Percentiles rank a stretch among this genome's conserved stretches.
phyloP scores from a whole-genome alignment of 2,329 filamentous ascomycete species.

The Graphiopsis chlorocephala region DNA sequence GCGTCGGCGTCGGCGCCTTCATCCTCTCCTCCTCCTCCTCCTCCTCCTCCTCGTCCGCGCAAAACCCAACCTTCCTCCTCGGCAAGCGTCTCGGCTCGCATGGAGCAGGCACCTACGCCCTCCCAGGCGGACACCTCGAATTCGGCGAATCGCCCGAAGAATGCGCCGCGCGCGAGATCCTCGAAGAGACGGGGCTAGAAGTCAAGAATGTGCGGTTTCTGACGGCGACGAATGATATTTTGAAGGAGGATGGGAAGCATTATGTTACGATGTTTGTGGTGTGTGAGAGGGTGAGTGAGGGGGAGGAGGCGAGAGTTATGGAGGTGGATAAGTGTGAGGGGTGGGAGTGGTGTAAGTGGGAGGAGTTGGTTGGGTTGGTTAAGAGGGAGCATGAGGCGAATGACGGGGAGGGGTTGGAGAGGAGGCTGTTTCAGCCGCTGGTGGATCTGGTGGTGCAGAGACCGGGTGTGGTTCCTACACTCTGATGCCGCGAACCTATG shows the following conservation, averaged over 20 bases:
- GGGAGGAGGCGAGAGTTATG: constrained; percentile 46
- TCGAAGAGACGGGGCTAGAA: constrained; percentile 67
- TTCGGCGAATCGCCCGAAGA: constrained; percentile 60
- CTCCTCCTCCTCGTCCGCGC: neutral
- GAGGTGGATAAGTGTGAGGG: constrained; percentile 55
- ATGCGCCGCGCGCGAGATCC: constrained; percentile 65
- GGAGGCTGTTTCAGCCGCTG: constrained; percentile 47
- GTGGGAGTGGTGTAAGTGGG: constrained; percentile 56
- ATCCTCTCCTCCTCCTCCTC: constrained; percentile 28
- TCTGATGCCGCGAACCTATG: too few species aligned
- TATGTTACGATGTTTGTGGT: constrained; percentile 72
- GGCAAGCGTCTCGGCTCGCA: constrained; percentile 48
- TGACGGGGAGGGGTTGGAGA: constrained; percentile 19
- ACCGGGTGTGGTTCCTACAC: constrained; percentile 20
- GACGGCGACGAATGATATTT: constrained; percentile 66
- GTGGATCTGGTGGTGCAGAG: constrained; percentile 45
- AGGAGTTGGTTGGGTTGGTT: constrained; percentile 39
- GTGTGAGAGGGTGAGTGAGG: constrained; percentile 49
- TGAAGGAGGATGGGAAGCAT: constrained; percentile 60
- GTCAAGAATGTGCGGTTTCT: constrained; percentile 55
- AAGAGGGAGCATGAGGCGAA: constrained; percentile 29
- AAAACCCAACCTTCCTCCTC: constrained; percentile 44
- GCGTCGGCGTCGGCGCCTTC: constrained; percentile 51
- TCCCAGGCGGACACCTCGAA: constrained; percentile 76
- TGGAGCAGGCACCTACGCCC: constrained; percentile 44